Base-by-base conservation (phyloP, 2,329 filamentous ascomycete genomes). In the Trichocomaceae sp. region DNA sequence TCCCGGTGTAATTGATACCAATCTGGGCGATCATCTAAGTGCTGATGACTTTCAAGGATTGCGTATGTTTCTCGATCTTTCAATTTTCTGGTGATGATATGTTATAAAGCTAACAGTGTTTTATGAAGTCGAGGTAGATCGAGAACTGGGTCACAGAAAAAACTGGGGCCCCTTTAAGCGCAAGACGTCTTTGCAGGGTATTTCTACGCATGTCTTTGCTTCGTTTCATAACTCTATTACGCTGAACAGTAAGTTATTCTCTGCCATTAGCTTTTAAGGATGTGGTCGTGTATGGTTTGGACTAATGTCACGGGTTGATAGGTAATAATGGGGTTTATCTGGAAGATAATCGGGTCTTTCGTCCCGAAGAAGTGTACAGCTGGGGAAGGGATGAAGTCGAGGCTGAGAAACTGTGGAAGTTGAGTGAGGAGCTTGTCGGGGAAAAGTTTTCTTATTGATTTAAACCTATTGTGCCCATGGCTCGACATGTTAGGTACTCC, bases 161-260 rank as follows among this genome's bases (percentile, higher is more conserved):
- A 60, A 60, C 15, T 62, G 62, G 60, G 47, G 45, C 3, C 58
- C 5, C 5, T 12, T 2, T 12, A 29, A 26, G 4, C 2, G 5
- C 20, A 17, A 47, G 44, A 26, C n/a, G 29, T n/a, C 50, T 2
- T 47, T 29, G 4, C 15, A 63, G 33, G 23, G 23, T 26, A 7
- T 26, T 26, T 26, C 68, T 0, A 71, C 68, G 4, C 64, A 69
- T 54, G 54, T 70, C 2, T 67, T 63, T 54, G 69, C 68, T 13
- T 65, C 69, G 1, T 68, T 57, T 19, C 23, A 26, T 48, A 44
- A 52, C 31, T 51, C 33, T 1, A 47, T 55, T 41, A 47, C 44
- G 33, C 13, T 41, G 22, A 33, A 41, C 6, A 39, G 54, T 56
- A 22, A 37, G 49, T 12, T 5, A 19, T 12, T 9, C 6, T n/a